Base-by-base conservation (phyloP, 176 grass and related monocot species). In the Luzula sylvatica region DNA sequence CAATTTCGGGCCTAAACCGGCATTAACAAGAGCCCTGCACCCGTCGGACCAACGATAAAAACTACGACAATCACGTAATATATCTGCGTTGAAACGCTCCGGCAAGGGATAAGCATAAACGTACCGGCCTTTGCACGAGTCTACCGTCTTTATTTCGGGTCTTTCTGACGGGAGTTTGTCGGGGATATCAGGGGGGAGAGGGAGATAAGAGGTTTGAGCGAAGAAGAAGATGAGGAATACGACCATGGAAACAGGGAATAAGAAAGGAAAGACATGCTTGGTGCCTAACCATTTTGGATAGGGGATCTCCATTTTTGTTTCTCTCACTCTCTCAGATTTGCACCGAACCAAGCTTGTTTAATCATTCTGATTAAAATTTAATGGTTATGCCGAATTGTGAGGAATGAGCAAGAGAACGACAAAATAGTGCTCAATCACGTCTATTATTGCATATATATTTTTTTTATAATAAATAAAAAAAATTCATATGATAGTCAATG, bases 71-170 rank as follows among this genome's bases (percentile, higher is more conserved):
- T 65, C 70, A 19, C 54, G 46, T 53, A 92, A 17, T 70, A 92
- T 81, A 59, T 92, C 69, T 7, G 46, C 27, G 46, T 93, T 93
- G 73, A 93, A 93, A 5, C 80, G 63, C 22, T 66, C 20, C 16
- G 81, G 87, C 40, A 93, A 69, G 51, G 81, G 48, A 25, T 93
- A 71, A 27, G 74, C 62, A 75, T 81, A 92, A 66, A 92, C 38
- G 70, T 93, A 86, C 70, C 81, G 53, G 0, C 81, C 77, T 2
- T 56, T 26, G 66, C 87, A 93, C 2, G 30, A 61, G 38, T 78
- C 77, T 38, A 3, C 56, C 11, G 39, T 25, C 23, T n/a, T n/a
- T n/a, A 15, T 8, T 18, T 45, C 56, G 18, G 46, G 8, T 3
- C 19, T 16, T 20, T 25, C 3, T 16, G 43, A 44, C 11, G 29